phyloP scores from a whole-genome alignment of 2,329 filamentous ascomycete species.

The Paracorniculantispora psalliotae region DNA sequence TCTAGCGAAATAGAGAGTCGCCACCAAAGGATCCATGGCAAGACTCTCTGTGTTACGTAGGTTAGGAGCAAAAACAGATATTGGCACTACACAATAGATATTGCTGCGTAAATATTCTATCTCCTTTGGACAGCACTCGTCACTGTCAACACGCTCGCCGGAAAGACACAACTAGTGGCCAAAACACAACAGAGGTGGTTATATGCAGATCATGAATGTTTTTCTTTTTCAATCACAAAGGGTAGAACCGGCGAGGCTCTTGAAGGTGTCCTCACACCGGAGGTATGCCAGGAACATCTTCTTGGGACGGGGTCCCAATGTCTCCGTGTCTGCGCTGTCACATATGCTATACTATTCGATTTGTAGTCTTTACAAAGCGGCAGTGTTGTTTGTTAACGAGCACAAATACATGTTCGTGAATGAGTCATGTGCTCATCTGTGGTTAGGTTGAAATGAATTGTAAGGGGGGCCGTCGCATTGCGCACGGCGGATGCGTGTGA shows the following conservation, averaged over 20 bases:
- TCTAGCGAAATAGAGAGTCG: neutral
- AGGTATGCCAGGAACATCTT: neutral
- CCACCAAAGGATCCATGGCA: neutral
- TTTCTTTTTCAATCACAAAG: no score
- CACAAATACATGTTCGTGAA: no score
- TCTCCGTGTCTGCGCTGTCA: neutral
- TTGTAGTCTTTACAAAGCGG: no score
- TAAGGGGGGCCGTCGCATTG: neutral
- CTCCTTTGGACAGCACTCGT: neutral
- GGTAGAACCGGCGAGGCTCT: neutral
- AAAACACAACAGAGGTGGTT: neutral
- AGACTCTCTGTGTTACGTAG: neutral
- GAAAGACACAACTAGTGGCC: neutral
- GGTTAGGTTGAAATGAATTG: neutral
- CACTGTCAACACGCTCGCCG: neutral
- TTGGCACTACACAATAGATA: neutral
- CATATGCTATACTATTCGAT: neutral
- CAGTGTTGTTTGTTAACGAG: neutral
- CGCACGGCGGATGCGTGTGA: neutral
- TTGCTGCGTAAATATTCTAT: neutral
- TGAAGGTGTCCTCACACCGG: neutral
- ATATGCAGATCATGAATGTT: neutral
- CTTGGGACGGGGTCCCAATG: neutral
- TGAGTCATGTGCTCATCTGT: neutral
- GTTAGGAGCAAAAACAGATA: no score